A percentile compares a stretch with the other conserved stretches of the same genome.
Conservation (phyloP, 805 yeast genomes). For the Candida khao-thaluensis region DNA sequence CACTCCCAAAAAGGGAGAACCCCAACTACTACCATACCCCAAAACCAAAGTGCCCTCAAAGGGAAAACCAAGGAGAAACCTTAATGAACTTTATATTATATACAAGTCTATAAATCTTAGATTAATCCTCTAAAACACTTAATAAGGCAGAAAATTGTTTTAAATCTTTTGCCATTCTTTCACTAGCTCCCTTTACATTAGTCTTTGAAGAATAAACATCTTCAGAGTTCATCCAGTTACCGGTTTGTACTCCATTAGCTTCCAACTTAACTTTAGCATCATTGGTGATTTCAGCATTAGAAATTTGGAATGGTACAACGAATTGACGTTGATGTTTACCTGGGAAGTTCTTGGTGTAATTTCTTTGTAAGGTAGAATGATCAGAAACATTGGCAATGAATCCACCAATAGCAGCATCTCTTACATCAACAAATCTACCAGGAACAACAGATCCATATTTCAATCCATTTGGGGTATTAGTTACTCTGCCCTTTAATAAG, state of each 20-base stretch:
- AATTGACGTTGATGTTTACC: conserved; percentile 45
- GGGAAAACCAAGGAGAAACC: no score
- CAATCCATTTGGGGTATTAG: conserved; percentile 70
- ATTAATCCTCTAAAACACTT: conserved; percentile 9
- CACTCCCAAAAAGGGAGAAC: no score
- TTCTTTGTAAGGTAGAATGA: conserved; percentile 36
- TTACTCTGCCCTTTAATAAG: conserved; percentile 62
- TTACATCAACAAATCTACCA: conserved; percentile 59
- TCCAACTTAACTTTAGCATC: conserved; percentile 37
- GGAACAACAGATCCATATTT: conserved; percentile 55
- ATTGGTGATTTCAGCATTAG: conserved; percentile 37
- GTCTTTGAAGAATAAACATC: conserved; percentile 32
- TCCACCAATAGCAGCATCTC: conserved; percentile 54
- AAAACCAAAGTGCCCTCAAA: no score
- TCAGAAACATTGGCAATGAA: conserved; percentile 39
- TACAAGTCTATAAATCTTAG: no score
- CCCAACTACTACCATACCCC: no score
- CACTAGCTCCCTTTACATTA: conserved; percentile 30
- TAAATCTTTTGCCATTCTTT: conserved; percentile 33
- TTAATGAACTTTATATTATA: no score
- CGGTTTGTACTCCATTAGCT: conserved; percentile 42
- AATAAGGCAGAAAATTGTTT: conserved; percentile 12
- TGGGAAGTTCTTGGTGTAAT: conserved; percentile 39
- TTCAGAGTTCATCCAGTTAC: conserved; percentile 35
- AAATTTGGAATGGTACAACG: conserved; percentile 41